These are phyloP conservation scores for Alloteropsis semialata DNA, from an alignment of 176 grass and related monocot genomes.

Conservation along the genomic window DNA sequence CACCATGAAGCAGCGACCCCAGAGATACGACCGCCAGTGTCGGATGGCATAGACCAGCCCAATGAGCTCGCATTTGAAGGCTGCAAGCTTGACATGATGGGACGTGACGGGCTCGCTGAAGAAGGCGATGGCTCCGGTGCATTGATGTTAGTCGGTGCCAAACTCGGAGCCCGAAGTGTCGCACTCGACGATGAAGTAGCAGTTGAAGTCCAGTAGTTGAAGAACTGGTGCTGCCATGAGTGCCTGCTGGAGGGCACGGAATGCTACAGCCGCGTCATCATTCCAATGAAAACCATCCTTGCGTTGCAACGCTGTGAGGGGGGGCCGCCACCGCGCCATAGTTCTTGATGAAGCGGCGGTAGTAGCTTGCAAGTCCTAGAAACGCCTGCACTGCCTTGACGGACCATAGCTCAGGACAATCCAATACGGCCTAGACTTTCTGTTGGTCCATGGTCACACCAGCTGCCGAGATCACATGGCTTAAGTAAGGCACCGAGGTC, in stretches of 20 bases:
- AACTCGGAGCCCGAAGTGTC: neutral
- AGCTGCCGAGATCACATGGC: neutral
- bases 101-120: neutral
- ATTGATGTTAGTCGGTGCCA: too few species aligned
- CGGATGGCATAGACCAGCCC: too few species aligned
- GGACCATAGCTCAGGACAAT: accelerated
- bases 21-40: too few species aligned
- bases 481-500: neutral
- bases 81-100: neutral
- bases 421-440: neutral
- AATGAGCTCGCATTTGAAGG: neutral
- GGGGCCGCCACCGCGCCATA: neutral
- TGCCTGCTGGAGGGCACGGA: neutral
- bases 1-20: too few species aligned
- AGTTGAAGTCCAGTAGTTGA: neutral
- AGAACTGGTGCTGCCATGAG: neutral
- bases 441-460: neutral
- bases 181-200: neutral
- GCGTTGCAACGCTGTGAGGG: neutral
- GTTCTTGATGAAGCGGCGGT: neutral
- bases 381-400: neutral
- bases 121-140: too few species aligned
- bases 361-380: neutral
- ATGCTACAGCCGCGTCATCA: neutral
- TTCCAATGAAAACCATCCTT: neutral